Evolutionary conservation across 805 yeast species (phyloP).

Genomic region (Tetrapisispora pingtungensis): DNA sequence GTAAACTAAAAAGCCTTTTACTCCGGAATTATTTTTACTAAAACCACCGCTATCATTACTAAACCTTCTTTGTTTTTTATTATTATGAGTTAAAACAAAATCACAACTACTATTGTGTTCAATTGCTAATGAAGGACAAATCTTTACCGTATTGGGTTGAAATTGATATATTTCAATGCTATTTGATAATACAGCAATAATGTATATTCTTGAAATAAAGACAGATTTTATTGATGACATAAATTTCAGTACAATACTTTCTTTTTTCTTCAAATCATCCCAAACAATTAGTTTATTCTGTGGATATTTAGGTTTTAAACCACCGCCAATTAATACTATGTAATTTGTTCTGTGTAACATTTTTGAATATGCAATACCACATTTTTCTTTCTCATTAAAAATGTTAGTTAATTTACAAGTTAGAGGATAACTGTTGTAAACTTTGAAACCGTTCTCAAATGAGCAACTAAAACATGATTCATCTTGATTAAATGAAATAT

Average conservation of each 20-base stretch:
- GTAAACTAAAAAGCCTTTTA: conserved; percentile 18
- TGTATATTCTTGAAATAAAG: conserved; percentile 60
- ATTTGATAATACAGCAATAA: conserved; percentile 60
- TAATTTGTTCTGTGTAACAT: conserved; percentile 91
- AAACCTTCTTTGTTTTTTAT: not conserved
- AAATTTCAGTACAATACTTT: conserved; percentile 66
- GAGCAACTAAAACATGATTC: conserved; percentile 82
- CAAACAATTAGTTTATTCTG: conserved; percentile 74
- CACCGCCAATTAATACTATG: conserved; percentile 85
- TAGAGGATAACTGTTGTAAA: conserved; percentile 81
- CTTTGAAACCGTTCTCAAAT: conserved; percentile 70
- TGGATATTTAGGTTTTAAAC: conserved; percentile 67
- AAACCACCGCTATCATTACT: not conserved
- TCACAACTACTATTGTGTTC: conserved; percentile 17
- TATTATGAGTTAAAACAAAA: conserved; percentile 15
- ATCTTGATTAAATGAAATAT: conserved; percentile 77
- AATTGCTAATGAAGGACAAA: conserved; percentile 25
- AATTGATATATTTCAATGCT: conserved; percentile 71
- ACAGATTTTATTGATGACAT: conserved; percentile 66
- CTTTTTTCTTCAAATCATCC: conserved; percentile 79
- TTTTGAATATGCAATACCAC: conserved; percentile 64
- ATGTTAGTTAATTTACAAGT: conserved; percentile 16
- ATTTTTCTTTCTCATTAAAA: conserved; percentile 45
- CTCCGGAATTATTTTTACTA: not conserved
- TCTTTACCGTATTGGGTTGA: conserved; percentile 63